Base-by-base conservation (phyloP, 805 yeast genomes). In the Hanseniaspora meyeri region DNA sequence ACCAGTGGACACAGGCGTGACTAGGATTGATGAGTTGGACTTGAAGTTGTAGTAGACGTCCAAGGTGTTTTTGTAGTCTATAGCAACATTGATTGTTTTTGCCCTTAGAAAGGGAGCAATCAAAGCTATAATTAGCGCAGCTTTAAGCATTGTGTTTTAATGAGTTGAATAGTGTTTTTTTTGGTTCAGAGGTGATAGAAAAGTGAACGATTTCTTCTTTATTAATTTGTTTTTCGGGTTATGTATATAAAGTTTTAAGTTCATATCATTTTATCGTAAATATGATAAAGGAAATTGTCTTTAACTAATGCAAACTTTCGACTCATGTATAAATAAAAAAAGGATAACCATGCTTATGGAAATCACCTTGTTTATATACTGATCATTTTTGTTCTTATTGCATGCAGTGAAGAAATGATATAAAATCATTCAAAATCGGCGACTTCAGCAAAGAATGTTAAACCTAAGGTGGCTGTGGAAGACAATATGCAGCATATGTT, bases 1-100 rank as follows among this genome's bases (percentile, higher is more conserved):
- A 24, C 67, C 67, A 12, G 58, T 58, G 27, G 59, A 60, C 32
- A 56, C 59, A 4, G 65, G 57, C 14, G 49, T 55, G 27, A 64
- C 62, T 20, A 51, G 46, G 14, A 64, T 63, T 2, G 27, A 31
- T 14, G 57, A 49, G 24, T 56, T 49, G 43, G 62, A 61, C 47
- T 60, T 60, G 47, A 51, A 50, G 24, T 60, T 58, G 42, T 64
- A 61, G 60, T 59, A 64, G 31, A 62, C 60, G 59, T 62, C 64
- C 29, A 60, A 58, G n/a, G 63, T 60, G 43, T 59, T 59, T 29
- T 62, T 52, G 32, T 60, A 61, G 20, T 60, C 60, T 20, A 62
- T 57, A 46, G 59, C 62, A 37, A 59, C 53, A 17, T 45, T 20
- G 12, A 51, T 31, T 11, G 48, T 56, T 32, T 50, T 31, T 20